Base-by-base conservation (phyloP, 768 basidiomycete genomes). In the Neoboletus brunneissimus region DNA sequence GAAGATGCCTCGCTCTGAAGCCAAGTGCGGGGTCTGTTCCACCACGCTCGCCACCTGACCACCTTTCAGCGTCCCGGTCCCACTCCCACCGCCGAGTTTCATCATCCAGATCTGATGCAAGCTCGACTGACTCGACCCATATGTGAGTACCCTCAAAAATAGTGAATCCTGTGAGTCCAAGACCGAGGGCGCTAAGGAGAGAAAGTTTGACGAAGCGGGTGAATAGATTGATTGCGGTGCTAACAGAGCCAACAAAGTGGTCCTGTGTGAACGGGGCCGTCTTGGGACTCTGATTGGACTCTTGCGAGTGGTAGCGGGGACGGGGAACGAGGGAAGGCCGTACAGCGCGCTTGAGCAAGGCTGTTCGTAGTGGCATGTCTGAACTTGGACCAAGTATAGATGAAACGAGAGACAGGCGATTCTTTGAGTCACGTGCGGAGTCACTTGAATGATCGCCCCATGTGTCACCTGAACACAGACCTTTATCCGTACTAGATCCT, bases 21-120 rank as follows among this genome's bases (percentile, higher is more conserved):
- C 87, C 85, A 10, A 91, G 72, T n/a, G 73, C 80, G 5, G 85
- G 78, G 67, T 91, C 87, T n/a, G 89, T 91, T 46, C 89, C 89
- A 6, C 85, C 86, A 32, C 27, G 74, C 56, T 61, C 73, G 47
- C 82, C 77, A 23, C 79, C 84, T 9, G 83, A 76, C 88, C 88
- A 90, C 50, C 75, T 74, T 51, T 85, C 85, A 18, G 75, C 75
- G 44, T 86, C 83, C 4, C 77, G 65, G 65, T 86, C 79, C 89
- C 88, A 90, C 64, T 86, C 82, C 84, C 85, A 91, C 56, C 73
- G 76, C 46, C 72, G 73, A 16, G 73, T 73, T 44, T 86, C 84
- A 38, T 76, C 70, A 60, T 89, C 85, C 41, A 61, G 60, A 48
- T 85, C 79, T 13, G 62, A 32, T 9, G 74, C 72, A 23, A 82